Evolutionary conservation across 441 rosid species (phyloP).

Genomic region (Brassica hybrid): DNA sequence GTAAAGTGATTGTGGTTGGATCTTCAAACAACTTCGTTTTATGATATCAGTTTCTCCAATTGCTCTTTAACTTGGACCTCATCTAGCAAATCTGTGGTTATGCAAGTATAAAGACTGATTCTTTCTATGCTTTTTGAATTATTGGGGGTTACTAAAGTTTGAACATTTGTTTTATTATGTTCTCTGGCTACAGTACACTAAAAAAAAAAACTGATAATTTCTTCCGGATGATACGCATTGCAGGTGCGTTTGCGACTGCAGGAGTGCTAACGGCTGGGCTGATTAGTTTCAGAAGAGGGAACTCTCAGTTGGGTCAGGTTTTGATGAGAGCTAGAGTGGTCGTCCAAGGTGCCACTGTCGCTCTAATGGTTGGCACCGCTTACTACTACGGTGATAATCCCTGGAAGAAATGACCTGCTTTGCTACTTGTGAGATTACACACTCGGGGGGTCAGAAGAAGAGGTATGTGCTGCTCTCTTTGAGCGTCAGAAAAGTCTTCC

Average conservation of each 20-base stretch:
- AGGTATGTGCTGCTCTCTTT: constrained; percentile 25
- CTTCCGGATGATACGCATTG: constrained; percentile 7
- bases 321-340: constrained; percentile 97
- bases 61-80: constrained; percentile 2
- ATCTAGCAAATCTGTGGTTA: background rate
- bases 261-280: constrained; percentile 97
- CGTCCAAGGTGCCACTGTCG: constrained; percentile 97
- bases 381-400: constrained; percentile 89
- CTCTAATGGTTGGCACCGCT: constrained; percentile 94
- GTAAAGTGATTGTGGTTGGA: constrained; percentile 1
- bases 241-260: constrained; percentile 92
- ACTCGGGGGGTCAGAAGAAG: background rate
- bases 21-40: background rate
- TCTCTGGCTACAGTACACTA: background rate
- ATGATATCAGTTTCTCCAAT: background rate
- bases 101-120: background rate
- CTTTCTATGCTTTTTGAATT: background rate
- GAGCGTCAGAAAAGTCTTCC: constrained; percentile 15
- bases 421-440: constrained; percentile 1
- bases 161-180: background rate
- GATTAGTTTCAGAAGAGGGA: constrained; percentile 87
- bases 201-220: background rate
- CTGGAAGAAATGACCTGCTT: constrained; percentile 55
- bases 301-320: constrained; percentile 85
- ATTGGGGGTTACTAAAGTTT: background rate